Evolutionary conservation across 2,329 filamentous ascomycete species (phyloP).

Genomic region (Phaeosphaeriaceae sp.): DNA sequence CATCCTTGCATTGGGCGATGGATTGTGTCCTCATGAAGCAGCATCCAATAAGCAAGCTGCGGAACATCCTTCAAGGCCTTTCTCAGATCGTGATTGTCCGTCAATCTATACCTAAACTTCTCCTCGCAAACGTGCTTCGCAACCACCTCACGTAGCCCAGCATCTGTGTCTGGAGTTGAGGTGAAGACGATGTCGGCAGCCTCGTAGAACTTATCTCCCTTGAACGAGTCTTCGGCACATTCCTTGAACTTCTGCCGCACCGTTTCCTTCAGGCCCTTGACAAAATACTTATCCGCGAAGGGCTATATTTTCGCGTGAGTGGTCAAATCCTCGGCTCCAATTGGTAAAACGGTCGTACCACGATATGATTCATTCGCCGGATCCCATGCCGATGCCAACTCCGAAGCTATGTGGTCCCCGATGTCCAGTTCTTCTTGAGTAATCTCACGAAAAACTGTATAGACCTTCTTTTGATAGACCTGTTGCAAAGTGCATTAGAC

Average conservation of each 20-base stretch:
- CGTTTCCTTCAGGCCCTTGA: conserved; percentile 7
- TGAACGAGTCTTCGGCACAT: not conserved
- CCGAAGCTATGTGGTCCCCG: too few species aligned
- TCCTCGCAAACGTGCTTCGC: conserved; percentile 12
- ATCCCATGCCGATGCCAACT: too few species aligned
- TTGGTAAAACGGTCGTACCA: not conserved
- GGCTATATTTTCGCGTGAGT: conserved; percentile 15
- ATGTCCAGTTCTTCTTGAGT: too few species aligned
- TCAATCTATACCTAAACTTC: conserved; percentile 3
- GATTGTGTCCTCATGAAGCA: not conserved
- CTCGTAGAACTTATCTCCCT: not conserved
- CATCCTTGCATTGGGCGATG: too few species aligned
- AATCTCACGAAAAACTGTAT: not conserved
- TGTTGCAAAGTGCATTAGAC: not conserved
- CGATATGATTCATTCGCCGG: too few species aligned
- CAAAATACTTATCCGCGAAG: conserved; percentile 18
- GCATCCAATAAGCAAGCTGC: not conserved
- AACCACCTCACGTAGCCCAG: not conserved
- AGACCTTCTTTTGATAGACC: not conserved
- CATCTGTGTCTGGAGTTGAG: conserved; percentile 11
- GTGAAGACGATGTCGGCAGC: conserved; percentile 4
- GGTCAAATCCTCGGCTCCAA: not conserved
- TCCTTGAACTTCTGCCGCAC: conserved; percentile 7
- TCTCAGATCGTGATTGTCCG: not conserved
- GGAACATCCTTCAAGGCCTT: not conserved